Conservation (phyloP, 306 rosid genomes). For the Trifolium dubium region DNA sequence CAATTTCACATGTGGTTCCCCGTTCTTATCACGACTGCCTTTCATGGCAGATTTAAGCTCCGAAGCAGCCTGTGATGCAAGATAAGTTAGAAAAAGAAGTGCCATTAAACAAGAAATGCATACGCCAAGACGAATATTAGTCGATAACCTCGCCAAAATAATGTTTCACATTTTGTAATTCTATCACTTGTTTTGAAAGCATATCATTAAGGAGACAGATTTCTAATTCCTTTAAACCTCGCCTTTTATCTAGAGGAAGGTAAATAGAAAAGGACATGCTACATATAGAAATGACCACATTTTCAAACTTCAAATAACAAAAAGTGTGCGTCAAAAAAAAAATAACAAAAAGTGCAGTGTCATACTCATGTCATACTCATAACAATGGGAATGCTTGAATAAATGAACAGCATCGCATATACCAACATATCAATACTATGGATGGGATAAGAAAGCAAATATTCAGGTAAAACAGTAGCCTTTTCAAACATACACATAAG, state of each 20-base stretch:
- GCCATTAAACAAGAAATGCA: constrained; percentile 16
- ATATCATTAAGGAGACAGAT: too few species aligned
- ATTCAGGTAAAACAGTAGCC: neutral
- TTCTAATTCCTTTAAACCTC: too few species aligned
- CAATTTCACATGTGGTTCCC: constrained; percentile 49
- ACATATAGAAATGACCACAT: neutral
- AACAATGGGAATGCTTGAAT: neutral
- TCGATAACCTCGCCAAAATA: neutral
- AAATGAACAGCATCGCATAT: neutral
- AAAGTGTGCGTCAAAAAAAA: too few species aligned
- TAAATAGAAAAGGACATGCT: neutral
- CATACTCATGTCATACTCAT: neutral
- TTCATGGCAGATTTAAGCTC: constrained; percentile 79
- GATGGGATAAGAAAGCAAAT: too few species aligned
- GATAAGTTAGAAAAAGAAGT: constrained; percentile 3
- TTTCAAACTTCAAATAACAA: neutral
- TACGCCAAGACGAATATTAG: neutral
- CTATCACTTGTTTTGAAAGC: neutral
- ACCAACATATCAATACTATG: neutral
- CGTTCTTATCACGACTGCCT: constrained; percentile 77
- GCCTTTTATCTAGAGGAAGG: too few species aligned
- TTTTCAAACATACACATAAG: neutral
- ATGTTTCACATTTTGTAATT: neutral
- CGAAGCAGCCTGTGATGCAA: constrained; percentile 56
- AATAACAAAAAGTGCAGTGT: neutral